Evolutionary conservation across 257 asterid species (phyloP).

Genomic region (Solanum dulcamara): DNA sequence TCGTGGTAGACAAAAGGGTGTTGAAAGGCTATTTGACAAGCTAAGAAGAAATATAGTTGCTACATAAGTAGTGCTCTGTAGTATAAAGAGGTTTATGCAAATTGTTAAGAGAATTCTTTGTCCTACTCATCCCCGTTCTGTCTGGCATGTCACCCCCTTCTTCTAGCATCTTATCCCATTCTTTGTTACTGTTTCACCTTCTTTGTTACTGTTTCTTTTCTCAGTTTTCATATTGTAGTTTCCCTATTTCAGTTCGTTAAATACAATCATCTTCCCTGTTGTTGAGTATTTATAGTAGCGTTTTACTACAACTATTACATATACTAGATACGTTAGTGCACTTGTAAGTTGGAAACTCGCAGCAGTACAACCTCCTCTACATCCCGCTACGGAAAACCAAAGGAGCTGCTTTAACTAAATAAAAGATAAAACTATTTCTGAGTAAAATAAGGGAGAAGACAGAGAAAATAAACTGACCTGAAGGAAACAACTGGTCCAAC

Average conservation of each 20-base stretch:
- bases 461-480: constrained; percentile 44
- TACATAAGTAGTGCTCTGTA: background rate
- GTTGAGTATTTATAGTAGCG: background rate
- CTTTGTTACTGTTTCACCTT: background rate
- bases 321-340: background rate
- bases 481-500: constrained; percentile 96
- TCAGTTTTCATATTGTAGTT: background rate
- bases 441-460: background rate
- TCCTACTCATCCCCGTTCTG: background rate
- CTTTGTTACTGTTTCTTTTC: background rate
- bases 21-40: background rate
- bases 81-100: background rate
- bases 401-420: background rate
- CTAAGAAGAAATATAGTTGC: background rate
- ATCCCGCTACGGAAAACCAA: background rate
- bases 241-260: background rate
- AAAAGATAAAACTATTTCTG: background rate
- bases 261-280: background rate
- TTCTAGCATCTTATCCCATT: background rate
- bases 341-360: background rate
- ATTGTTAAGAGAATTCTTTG: background rate
- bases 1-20: background rate
- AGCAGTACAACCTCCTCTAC: background rate
- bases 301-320: background rate
- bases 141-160: background rate